These are phyloP conservation scores for Cercophora newfieldiana DNA, from an alignment of 495 filamentous ascomycete species.

Conservation along the genomic window DNA sequence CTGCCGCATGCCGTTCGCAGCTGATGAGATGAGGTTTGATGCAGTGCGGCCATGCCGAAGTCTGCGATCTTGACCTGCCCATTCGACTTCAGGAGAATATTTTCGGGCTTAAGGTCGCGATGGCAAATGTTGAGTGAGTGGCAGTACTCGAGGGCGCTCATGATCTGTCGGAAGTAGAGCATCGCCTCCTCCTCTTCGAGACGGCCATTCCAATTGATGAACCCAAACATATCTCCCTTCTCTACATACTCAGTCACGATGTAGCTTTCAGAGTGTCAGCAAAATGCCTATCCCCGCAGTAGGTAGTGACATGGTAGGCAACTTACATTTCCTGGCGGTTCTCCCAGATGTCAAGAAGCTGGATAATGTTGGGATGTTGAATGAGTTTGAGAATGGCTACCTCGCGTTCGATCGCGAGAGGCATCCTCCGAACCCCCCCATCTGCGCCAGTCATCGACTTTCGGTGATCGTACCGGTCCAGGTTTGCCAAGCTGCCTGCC, in stretches of 20 bases:
- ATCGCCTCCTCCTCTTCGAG: constrained; percentile 78
- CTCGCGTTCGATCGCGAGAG: constrained; percentile 85
- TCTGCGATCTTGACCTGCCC: constrained; percentile 87
- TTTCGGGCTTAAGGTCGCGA: constrained; percentile 95
- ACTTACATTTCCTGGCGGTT: constrained; percentile 88
- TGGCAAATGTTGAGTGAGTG: constrained; percentile 94
- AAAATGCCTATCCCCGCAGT: constrained; percentile 3
- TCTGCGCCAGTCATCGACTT: constrained; percentile 43
- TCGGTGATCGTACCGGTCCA: constrained; percentile 55
- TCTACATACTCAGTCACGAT: constrained; percentile 95
- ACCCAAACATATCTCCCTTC: constrained; percentile 85
- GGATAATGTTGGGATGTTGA: constrained; percentile 88
- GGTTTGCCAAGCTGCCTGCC: constrained; percentile 72
- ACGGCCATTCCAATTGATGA: constrained; percentile 65
- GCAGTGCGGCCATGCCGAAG: constrained; percentile 95
- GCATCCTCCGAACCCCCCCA: constrained; percentile 66
- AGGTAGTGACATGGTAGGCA: not conserved
- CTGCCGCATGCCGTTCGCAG: constrained; percentile 91
- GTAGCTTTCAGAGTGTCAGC: constrained; percentile 61
- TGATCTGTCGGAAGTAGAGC: constrained; percentile 86
- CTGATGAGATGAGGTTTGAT: constrained; percentile 68
- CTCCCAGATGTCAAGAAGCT: constrained; percentile 94
- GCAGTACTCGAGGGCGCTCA: constrained; percentile 87
- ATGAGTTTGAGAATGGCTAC: constrained; percentile 96
- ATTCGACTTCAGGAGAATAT: constrained; percentile 77